Percentiles rank a stretch among this genome's conserved stretches.
phyloP scores from a whole-genome alignment of 768 basidiomycete species.

The Hypsizygus marmoreus region DNA sequence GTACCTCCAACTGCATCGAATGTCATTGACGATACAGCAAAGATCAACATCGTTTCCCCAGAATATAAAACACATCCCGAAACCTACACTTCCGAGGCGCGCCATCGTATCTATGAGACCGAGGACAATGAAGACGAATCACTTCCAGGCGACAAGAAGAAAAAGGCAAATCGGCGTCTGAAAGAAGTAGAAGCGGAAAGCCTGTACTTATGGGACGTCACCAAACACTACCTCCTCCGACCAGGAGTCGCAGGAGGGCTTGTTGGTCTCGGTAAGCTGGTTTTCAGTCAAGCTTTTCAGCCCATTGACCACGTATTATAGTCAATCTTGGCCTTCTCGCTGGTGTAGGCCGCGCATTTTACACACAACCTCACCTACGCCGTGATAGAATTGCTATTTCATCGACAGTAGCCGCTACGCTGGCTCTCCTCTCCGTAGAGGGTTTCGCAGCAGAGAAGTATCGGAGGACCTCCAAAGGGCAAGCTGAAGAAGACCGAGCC shows the following conservation, averaged over 20 bases:
- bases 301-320: constrained; percentile 22
- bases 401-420: constrained; percentile 52
- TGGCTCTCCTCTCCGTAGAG: constrained; percentile 62
- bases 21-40: constrained; percentile 48
- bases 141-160: constrained; percentile 8
- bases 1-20: constrained; percentile 37
- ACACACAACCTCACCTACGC: constrained; percentile 60
- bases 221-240: constrained; percentile 57
- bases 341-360: constrained; percentile 63
- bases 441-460: constrained; percentile 65
- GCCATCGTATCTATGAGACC: constrained; percentile 13
- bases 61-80: constrained; percentile 50
- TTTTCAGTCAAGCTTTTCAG: not conserved
- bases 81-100: constrained; percentile 31
- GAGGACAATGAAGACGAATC: constrained; percentile 7
- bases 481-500: constrained; percentile 56
- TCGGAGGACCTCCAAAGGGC: constrained; percentile 57
- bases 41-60: constrained; percentile 57
- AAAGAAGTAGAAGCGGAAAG: constrained; percentile 54
- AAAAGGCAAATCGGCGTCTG: constrained; percentile 34
- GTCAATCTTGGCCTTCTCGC: constrained; percentile 75
- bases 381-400: constrained; percentile 56
- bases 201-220: constrained; percentile 49
- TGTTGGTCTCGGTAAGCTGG: constrained; percentile 60
- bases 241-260: constrained; percentile 75